Evolutionary conservation across 352 stramenopile genomes (phyloP).

Genomic region (Thraustochytrium sp.): DNA sequence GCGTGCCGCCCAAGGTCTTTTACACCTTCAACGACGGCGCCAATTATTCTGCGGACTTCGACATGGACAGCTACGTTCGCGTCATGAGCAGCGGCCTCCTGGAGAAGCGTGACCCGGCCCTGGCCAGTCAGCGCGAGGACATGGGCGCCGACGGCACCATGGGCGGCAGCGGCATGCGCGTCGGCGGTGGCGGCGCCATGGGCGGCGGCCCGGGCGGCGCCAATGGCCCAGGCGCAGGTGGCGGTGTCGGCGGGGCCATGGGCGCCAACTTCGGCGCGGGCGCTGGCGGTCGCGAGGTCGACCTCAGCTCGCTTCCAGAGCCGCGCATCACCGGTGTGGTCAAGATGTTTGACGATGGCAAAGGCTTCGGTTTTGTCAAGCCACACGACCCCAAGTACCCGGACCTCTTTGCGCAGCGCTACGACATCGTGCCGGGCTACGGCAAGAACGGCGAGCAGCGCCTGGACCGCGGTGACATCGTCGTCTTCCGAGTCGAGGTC

Average conservation of each 20-base stretch:
- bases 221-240: background rate
- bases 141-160: background rate
- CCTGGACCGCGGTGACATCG: conserved; percentile 9
- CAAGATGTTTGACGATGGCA: conserved; percentile 38
- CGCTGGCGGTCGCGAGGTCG: background rate
- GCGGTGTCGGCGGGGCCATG: no score
- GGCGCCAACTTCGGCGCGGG: background rate
- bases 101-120: background rate
- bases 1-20: conserved; percentile 10
- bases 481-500: conserved; percentile 39
- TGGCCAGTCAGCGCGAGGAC: background rate
- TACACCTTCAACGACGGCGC: conserved; percentile 34
- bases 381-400: conserved; percentile 2
- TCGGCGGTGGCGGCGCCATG: background rate
- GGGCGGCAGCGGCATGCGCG: background rate
- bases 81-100: background rate
- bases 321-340: conserved; percentile 16
- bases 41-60: background rate
- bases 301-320: conserved; percentile 1
- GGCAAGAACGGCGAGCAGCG: conserved; percentile 39
- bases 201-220: background rate
- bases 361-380: conserved; percentile 44
- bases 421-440: conserved; percentile 39
- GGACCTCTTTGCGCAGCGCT: conserved; percentile 8
- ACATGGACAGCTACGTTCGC: background rate